Evolutionary conservation across 192 early-diverging fungal genomes (phyloP), one percentile per base, ranked within the genome.

Genomic region (Chytriomyces confervae): DNA sequence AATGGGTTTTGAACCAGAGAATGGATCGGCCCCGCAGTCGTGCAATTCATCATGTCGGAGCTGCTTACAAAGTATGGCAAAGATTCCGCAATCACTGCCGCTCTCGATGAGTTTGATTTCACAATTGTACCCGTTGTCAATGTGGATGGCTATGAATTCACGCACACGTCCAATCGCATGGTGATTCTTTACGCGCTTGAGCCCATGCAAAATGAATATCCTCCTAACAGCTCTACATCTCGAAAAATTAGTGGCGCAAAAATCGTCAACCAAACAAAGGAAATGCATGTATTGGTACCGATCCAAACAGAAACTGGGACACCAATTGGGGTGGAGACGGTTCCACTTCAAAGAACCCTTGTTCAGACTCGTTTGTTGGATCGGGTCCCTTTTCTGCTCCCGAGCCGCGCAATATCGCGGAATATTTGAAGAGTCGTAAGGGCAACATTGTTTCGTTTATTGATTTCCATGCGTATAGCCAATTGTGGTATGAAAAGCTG

Each of bases 241-340:
- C 47, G 24, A 13, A n/a, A 16, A 47, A 1, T 20, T n/a, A 85
- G 86, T 90, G 89, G 86, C 82, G 90, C 60, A 91, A 91, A 79
- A 91, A 90, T 76, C 81, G 90, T 7, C 86, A 91, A 67, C 88
- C 90, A 3, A 88, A 87, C 36, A 43, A 67, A 6, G 75, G 64
- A 43, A 78, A 84, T 13, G 82, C 86, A 76, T 91, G 89, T 77
- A 61, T 83, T 45, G 91, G 91, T 76, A 91, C 85, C 72, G 91
- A 91, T 64, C 76, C 85, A 36, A 91, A 91, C 80, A 85, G 89
- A 51, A 91, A 90, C 84, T 91, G 88, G 88, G 73, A 43, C 5
- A 86, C 84, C 70, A 82, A 84, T 63, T 91, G 88, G 86, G 83
- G 84, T 62, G 77, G 79, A 29, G 69, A 71, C 43, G 84, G 84